Base-by-base conservation (phyloP, 75 land plant genomes). In the Azolla pinnata region DNA sequence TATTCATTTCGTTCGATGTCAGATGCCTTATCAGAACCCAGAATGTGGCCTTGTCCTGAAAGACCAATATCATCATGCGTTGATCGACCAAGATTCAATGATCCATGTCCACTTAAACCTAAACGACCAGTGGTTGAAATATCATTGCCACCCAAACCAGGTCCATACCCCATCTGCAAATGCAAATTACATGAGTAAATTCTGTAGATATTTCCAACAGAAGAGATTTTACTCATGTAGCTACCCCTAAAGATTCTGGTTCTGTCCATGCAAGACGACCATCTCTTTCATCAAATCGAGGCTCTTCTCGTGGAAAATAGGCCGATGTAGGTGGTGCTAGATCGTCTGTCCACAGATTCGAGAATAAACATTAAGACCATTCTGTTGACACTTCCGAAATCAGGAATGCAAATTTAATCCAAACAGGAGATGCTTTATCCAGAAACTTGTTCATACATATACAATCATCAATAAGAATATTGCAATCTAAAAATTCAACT, bases 161-260 rank as follows among this genome's bases (percentile, higher is more conserved):
- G 14, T 7, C 42, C 42, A 38, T 38, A 38, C 10, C 42, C 42
- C 7, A 38, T 14, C 42, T 38, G 42, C 42, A 7, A 38, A 38
- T 38, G 14, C 7, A 7, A n/a, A n/a, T n/a, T n/a, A n/a, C n/a
- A n/a, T n/a, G n/a, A n/a, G n/a, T n/a, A n/a, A n/a, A n/a, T n/a
- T n/a, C n/a, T n/a, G n/a, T n/a, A n/a, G n/a, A n/a, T n/a, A n/a
- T n/a, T n/a, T n/a, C n/a, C n/a, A n/a, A n/a, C n/a, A n/a, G n/a
- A n/a, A n/a, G n/a, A n/a, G n/a, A n/a, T n/a, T n/a, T n/a, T n/a
- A n/a, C n/a, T n/a, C n/a, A n/a, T 45, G 29, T 26, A 18, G n/a
- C 16, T 74, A 81, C 84, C 77, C 75, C 67, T 45, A 81, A 64
- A 23, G 81, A 54, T 29, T 74, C 65, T 2, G 64, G 49, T 49